Evolutionary conservation across 768 basidiomycete genomes (phyloP).

Genomic region (Suillus alpinus): DNA sequence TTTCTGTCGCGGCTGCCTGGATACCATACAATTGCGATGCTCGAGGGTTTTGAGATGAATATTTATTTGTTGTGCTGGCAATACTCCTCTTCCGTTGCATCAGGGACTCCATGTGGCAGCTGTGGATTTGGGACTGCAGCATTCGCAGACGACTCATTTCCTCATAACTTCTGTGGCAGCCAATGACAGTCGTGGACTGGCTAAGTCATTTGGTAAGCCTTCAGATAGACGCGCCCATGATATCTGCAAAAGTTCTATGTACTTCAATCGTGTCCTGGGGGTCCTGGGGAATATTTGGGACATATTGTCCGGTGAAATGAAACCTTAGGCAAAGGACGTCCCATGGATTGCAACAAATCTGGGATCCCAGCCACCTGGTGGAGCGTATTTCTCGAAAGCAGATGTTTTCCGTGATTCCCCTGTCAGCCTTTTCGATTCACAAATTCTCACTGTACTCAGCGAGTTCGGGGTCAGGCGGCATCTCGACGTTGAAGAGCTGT

Average conservation of each 20-base stretch:
- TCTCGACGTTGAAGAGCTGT: slow-evolving; percentile 83
- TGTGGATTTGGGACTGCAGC: too few relatives aligned
- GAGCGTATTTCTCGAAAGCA: slow-evolving; percentile 83
- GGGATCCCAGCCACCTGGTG: slow-evolving; percentile 65
- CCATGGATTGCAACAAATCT: slow-evolving; percentile 71
- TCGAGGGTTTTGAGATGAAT: too few relatives aligned
- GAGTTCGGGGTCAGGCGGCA: slow-evolving; percentile 75
- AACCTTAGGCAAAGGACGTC: slow-evolving; percentile 45
- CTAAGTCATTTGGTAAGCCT: slow-evolving; percentile 54
- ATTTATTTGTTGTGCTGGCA: too few relatives aligned
- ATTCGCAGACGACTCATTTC: too few relatives aligned
- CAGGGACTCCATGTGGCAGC: too few relatives aligned
- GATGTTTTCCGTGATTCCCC: slow-evolving; percentile 80
- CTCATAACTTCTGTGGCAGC: slow-evolving; percentile 68
- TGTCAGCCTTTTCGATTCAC: slow-evolving; percentile 42
- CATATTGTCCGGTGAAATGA: slow-evolving; percentile 47
- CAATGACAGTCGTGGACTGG: slow-evolving; percentile 73
- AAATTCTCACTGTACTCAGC: slow-evolving; percentile 59
- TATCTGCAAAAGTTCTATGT: slow-evolving; percentile 55
- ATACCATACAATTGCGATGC: too few relatives aligned
- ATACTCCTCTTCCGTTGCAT: too few relatives aligned
- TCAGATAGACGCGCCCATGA: slow-evolving; percentile 48
- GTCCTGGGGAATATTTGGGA: slow-evolving; percentile 54
- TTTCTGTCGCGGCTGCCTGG: too few relatives aligned
- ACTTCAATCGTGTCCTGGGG: slow-evolving; percentile 72